Percentiles rank a stretch among this genome's conserved stretches.
Conservation (phyloP, 1,284 basidiomycete genomes). For the Trichosporon ovoides region DNA sequence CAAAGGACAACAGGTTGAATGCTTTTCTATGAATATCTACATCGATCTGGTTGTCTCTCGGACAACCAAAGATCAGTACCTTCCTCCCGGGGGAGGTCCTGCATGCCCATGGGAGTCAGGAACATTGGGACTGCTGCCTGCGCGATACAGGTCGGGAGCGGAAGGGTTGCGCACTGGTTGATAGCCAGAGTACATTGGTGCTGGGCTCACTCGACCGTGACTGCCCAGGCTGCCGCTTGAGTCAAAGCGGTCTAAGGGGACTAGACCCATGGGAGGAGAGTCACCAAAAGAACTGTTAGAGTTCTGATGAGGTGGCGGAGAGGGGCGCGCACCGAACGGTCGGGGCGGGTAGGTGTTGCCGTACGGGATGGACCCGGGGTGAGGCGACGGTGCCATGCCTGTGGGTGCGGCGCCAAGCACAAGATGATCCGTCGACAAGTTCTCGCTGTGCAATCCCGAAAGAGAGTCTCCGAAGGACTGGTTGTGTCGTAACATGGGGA, state of each 20-base stretch:
- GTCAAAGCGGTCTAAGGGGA: background rate
- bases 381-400: background rate
- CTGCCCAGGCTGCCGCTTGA: background rate
- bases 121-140: background rate
- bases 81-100: background rate
- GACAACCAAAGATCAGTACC: background rate
- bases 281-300: background rate
- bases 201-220: background rate
- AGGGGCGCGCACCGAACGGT: background rate
- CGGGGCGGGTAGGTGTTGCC: slow-evolving; percentile 11
- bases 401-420: slow-evolving; percentile 13
- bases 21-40: background rate
- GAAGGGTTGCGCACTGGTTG: background rate
- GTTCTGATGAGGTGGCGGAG: background rate
- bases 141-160: background rate
- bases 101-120: background rate
- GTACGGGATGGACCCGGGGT: slow-evolving; percentile 10
- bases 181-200: background rate
- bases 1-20: background rate
- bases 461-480: background rate
- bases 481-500: background rate
- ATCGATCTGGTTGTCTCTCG: background rate
- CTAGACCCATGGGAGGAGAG: background rate
- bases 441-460: slow-evolving; percentile 3
- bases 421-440: slow-evolving; percentile 40